Base-by-base conservation (phyloP, 1,139 yeast species). In the Candida sp. region DNA sequence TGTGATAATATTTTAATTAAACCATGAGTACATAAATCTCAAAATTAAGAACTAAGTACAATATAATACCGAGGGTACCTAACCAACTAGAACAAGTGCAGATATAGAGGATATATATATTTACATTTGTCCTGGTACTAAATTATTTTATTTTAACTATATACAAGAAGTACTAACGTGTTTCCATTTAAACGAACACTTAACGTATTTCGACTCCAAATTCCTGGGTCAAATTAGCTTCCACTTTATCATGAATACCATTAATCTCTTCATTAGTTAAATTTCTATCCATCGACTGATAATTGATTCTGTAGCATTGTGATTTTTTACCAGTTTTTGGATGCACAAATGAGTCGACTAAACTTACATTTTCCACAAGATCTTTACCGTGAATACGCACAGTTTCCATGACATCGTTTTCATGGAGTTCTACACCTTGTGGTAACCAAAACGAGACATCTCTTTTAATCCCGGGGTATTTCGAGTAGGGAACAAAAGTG, bases 371-470 rank as follows among this genome's bases (percentile, higher is more conserved):
- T 62, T 91, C 99, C 1, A 90, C 95, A 51, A 89, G 69, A 66
- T 89, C 96, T 5, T 95, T 95, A 5, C 95, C 97, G 44, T 78
- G 77, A 43, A 78, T 75, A 58, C 99, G 80, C 21, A 93, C 95
- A 43, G 87, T 77, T 63, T 93, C 99, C 96, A 90, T 93, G 32
- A 93, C 75, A 60, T 95, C 99, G 60, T 95, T 93, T 49, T 81
- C 87, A 56, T 91, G 97, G 36, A 90, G 66, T 3, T 52, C 48
- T 0, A 61, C 52, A 15, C 58, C 59, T 2, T 62, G 58, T 5
- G 89, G 84, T 30, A 89, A 70, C 98, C 98, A 93, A 64, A 93
- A 93, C 5, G 97, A 88, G 29, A 91, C 81, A 59, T 93, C 99
- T 62, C 98, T 77, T 33, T 73, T 70, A 21, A 95, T 81, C 1